These are phyloP conservation scores for Paecilomyces niveus DNA, from an alignment of 2,329 filamentous ascomycete genomes.

Conservation along the genomic window DNA sequence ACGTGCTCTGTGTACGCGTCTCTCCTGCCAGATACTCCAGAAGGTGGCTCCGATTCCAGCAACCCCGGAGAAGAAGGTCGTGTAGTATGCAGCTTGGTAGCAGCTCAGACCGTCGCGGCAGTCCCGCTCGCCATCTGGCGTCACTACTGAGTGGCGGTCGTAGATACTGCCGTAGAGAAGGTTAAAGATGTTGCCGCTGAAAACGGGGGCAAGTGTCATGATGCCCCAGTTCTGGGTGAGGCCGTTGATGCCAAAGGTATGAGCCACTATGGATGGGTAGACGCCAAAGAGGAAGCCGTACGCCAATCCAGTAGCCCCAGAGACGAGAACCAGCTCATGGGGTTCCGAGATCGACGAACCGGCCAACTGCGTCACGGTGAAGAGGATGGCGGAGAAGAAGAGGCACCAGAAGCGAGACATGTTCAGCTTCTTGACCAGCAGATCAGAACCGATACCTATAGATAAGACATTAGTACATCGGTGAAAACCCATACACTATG, in stretches of 20 bases:
- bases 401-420: conserved; percentile 89
- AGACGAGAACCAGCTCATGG: conserved; percentile 68
- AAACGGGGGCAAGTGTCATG: conserved; percentile 82
- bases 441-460: conserved; percentile 77
- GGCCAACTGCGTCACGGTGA: conserved; percentile 69
- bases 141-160: conserved; percentile 67
- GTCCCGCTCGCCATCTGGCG: conserved; percentile 60
- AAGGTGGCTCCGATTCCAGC: conserved; percentile 63
- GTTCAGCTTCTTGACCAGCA: conserved; percentile 72
- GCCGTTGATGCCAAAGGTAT: conserved; percentile 83
- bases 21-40: conserved; percentile 42
- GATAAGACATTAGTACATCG: background rate
- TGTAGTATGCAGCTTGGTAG: conserved; percentile 72
- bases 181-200: conserved; percentile 89
- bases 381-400: conserved; percentile 67
- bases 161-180: conserved; percentile 80
- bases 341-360: conserved; percentile 73
- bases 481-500: conserved; percentile 9
- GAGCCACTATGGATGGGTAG: conserved; percentile 80
- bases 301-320: conserved; percentile 73
- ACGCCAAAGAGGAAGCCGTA: conserved; percentile 95
- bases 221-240: conserved; percentile 94
- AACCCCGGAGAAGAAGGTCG: conserved; percentile 67
- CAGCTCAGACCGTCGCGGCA: conserved; percentile 74
- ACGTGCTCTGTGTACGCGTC: conserved; percentile 17